Percentiles rank a stretch among this genome's conserved stretches.
phyloP scores from a whole-genome alignment of 2,329 filamentous ascomycete species.

The Trichoderma asperellum region DNA sequence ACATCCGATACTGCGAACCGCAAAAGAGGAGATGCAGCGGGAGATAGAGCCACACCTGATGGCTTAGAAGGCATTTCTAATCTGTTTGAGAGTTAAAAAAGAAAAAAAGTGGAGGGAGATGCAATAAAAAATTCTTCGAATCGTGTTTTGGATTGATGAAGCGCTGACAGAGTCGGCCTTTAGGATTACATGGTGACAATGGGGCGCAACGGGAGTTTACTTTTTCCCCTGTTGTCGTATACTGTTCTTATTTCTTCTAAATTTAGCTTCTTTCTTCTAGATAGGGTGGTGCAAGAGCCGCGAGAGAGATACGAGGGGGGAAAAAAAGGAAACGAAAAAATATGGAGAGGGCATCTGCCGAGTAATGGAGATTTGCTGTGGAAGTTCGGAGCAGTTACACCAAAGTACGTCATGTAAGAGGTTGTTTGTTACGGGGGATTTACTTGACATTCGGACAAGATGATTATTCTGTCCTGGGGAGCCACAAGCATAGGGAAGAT shows the following conservation, averaged over 20 bases:
- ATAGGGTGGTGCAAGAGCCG: slow-evolving; percentile 4
- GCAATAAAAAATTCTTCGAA: neutral
- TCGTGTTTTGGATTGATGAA: neutral
- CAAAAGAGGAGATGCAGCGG: neutral
- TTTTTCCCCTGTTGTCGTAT: slow-evolving; percentile 2
- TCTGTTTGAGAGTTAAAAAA: slow-evolving; percentile 45
- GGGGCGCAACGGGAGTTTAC: slow-evolving; percentile 20
- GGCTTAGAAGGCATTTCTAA: slow-evolving; percentile 59
- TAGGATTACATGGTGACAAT: slow-evolving; percentile 4
- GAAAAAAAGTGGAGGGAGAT: neutral
- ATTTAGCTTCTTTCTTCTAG: neutral
- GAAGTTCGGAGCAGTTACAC: neutral
- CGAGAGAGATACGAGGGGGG: neutral
- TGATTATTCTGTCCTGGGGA: neutral
- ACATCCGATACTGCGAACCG: slow-evolving; percentile 33
- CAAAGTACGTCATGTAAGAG: neutral
- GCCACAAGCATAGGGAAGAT: neutral
- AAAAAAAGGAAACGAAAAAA: neutral
- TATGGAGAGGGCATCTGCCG: neutral
- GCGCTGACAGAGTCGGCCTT: neutral
- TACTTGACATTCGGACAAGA: neutral
- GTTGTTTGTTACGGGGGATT: neutral
- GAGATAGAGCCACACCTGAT: slow-evolving; percentile 51
- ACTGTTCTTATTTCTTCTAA: neutral
- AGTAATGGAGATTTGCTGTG: neutral